Conservation (phyloP, 768 basidiomycete genomes). For the Pluteus cervinus region DNA sequence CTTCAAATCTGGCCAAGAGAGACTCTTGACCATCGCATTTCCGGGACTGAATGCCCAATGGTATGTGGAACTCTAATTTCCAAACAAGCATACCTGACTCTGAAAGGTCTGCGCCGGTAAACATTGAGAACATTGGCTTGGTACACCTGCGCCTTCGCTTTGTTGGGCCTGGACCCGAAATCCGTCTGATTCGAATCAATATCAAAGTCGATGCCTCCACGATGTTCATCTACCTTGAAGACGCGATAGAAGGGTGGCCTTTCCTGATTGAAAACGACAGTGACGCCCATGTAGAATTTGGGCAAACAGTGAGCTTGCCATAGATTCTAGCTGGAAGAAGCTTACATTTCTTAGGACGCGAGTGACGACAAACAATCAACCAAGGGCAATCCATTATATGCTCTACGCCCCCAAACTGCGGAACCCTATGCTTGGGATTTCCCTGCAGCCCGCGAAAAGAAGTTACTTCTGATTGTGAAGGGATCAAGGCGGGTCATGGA, state of each 20-base stretch:
- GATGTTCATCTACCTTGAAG: slow-evolving; percentile 75
- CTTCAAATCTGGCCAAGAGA: slow-evolving; percentile 60
- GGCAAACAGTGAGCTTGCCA: slow-evolving; percentile 58
- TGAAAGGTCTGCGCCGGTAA: slow-evolving; percentile 85
- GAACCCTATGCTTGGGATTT: slow-evolving; percentile 89
- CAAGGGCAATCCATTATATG: slow-evolving; percentile 43
- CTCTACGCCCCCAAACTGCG: slow-evolving; percentile 46
- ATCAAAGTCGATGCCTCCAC: slow-evolving; percentile 80
- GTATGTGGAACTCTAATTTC: slow-evolving; percentile 31
- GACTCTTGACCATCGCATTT: slow-evolving; percentile 78
- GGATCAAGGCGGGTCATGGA: slow-evolving; percentile 66
- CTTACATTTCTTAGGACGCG: slow-evolving; percentile 32
- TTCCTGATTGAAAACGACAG: slow-evolving; percentile 89
- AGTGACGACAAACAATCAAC: slow-evolving; percentile 31
- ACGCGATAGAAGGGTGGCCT: slow-evolving; percentile 76
- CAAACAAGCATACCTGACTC: not conserved
- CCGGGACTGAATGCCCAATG: slow-evolving; percentile 83
- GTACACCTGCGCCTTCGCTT: slow-evolving; percentile 66
- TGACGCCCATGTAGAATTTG: slow-evolving; percentile 59
- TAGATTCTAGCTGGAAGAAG: not conserved
- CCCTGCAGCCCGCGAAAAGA: slow-evolving; percentile 80
- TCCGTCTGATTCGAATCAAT: slow-evolving; percentile 66
- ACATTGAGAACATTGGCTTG: slow-evolving; percentile 84
- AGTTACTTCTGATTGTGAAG: slow-evolving; percentile 59
- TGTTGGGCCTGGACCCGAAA: slow-evolving; percentile 24